Evolutionary conservation across 2,329 filamentous ascomycete genomes (phyloP).

Genomic region (Alternaria solani): DNA sequence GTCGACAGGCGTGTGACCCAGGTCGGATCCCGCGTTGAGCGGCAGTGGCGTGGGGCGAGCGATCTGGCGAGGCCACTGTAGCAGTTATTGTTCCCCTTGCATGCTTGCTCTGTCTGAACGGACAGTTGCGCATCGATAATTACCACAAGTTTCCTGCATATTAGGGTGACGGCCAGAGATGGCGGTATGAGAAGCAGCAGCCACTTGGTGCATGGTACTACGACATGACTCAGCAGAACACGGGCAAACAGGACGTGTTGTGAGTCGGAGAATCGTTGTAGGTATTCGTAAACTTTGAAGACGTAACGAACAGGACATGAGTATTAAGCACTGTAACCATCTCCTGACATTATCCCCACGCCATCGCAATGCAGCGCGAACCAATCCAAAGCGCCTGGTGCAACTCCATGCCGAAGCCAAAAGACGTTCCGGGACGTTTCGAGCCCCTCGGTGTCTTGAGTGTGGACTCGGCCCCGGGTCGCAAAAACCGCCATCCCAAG

Average conservation of each 20-base stretch:
- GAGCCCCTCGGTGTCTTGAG: neutral
- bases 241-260: neutral
- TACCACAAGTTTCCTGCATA: neutral
- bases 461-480: neutral
- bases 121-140: neutral
- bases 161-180: neutral
- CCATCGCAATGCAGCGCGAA: constrained; percentile 21
- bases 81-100: neutral
- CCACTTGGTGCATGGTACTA: neutral
- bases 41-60: constrained; percentile 14
- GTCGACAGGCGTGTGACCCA: constrained; percentile 3
- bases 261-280: neutral
- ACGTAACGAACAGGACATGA: neutral
- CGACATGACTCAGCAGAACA: neutral
- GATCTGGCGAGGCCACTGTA: neutral
- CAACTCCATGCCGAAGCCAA: constrained; percentile 12
- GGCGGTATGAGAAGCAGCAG: neutral
- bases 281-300: neutral
- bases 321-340: neutral
- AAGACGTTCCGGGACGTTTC: neutral
- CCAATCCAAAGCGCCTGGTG: constrained; percentile 1
- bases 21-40: constrained; percentile 8
- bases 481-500: neutral
- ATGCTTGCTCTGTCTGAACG: neutral
- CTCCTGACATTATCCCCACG: constrained; percentile 7